phyloP scores from a whole-genome alignment of 805 yeast species.

The Lipomyces lipofer region DNA sequence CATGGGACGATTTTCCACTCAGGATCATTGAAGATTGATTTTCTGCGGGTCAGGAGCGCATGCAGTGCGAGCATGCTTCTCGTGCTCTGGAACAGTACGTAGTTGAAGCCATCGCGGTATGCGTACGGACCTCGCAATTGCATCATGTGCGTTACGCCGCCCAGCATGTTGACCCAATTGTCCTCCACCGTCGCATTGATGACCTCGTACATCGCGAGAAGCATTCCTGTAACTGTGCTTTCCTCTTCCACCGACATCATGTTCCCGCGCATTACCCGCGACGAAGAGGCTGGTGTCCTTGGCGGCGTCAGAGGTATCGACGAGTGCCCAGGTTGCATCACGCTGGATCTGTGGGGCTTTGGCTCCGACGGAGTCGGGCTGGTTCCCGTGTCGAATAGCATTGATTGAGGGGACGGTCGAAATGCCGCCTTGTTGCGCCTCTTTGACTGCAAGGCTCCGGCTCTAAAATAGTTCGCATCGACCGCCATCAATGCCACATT shows the following conservation, averaged over 20 bases:
- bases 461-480: too few species aligned
- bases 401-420: too few species aligned
- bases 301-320: background rate
- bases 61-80: conserved; percentile 9
- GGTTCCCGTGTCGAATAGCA: too few species aligned
- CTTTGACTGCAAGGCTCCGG: too few species aligned
- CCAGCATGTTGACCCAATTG: conserved; percentile 13
- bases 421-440: too few species aligned
- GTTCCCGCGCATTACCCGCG: conserved; percentile 14
- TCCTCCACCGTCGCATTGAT: too few species aligned
- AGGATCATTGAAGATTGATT: conserved; percentile 14
- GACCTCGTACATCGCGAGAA: conserved; percentile 18
- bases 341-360: background rate
- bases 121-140: conserved; percentile 17
- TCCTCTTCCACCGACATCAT: conserved; percentile 16
- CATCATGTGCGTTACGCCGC: conserved; percentile 19
- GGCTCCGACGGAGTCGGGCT: background rate
- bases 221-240: conserved; percentile 11
- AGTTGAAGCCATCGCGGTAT: conserved; percentile 8
- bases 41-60: conserved; percentile 7
- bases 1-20: conserved; percentile 20
- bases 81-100: conserved; percentile 11
- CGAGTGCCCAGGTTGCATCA: background rate
- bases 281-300: background rate
- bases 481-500: too few species aligned